phyloP scores from a whole-genome alignment of 345 rosid species.

The Gynandropsis gynandra region DNA sequence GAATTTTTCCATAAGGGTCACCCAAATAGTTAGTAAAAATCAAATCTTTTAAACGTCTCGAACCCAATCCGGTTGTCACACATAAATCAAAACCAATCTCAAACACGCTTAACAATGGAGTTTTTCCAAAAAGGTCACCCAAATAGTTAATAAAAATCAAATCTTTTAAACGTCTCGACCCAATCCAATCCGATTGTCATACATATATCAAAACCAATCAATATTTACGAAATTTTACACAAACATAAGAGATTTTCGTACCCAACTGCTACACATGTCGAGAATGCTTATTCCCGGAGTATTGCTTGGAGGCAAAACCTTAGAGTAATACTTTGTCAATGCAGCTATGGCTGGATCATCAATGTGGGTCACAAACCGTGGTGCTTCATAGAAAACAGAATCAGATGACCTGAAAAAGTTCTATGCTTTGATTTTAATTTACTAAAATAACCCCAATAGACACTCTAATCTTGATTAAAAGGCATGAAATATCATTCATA shows the following conservation, averaged over 20 bases:
- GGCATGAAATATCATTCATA: no score
- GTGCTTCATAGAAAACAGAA: conserved; percentile 64
- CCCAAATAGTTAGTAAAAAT: no score
- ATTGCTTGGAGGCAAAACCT: conserved; percentile 69
- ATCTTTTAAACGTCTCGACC: no score
- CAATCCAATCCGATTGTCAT: no score
- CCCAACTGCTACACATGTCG: conserved; percentile 99
- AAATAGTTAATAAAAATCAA: no score
- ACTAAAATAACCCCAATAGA: neutral
- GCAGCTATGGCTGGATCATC: conserved; percentile 92
- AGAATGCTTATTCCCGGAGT: conserved; percentile 74
- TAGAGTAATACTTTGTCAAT: conserved; percentile 65
- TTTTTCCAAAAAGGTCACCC: no score
- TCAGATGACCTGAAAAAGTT: conserved; percentile 57
- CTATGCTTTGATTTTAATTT: no score
- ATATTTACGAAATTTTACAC: neutral
- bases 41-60: no score
- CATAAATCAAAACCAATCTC: no score
- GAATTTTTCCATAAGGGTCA: no score
- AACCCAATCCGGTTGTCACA: no score
- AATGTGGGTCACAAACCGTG: conserved; percentile 84
- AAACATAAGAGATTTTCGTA: conserved; percentile 22
- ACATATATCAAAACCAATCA: neutral
- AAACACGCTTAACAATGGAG: no score
- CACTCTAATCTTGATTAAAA: neutral